phyloP scores from a whole-genome alignment of 495 filamentous ascomycete species.

The Neurospora tetrasperma region DNA sequence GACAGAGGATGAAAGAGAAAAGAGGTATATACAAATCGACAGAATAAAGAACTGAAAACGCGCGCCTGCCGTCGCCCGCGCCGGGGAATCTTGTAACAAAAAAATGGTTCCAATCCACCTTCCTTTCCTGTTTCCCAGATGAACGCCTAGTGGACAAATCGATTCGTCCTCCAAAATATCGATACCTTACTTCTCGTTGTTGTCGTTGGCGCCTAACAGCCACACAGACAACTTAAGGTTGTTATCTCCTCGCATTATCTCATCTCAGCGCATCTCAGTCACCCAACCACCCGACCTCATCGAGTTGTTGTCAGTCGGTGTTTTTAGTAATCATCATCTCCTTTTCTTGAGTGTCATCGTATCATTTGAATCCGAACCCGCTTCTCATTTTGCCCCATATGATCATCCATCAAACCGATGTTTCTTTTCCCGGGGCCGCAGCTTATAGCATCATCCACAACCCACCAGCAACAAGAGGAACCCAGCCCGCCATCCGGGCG shows the following conservation, averaged over 20 bases:
- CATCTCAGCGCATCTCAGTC: not conserved
- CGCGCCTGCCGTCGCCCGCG: not conserved
- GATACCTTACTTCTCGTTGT: not conserved
- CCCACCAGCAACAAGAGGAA: conserved; percentile 25
- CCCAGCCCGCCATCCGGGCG: conserved; percentile 22
- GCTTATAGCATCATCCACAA: conserved; percentile 24
- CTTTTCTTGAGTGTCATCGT: not conserved
- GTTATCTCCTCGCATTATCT: not conserved
- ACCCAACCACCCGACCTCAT: not conserved
- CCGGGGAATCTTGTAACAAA: not conserved
- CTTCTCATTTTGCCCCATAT: not conserved
- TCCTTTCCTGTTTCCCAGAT: not conserved
- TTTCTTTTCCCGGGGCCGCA: not conserved
- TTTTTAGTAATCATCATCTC: not conserved
- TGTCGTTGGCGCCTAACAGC: not conserved
- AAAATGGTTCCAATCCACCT: not conserved
- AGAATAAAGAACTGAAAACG: not conserved
- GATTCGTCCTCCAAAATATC: conserved; percentile 6
- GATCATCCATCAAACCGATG: not conserved
- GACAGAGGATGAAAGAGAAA: not conserved
- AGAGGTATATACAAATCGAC: not conserved
- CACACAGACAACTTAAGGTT: not conserved
- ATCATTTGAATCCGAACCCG: not conserved
- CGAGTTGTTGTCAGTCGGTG: not conserved
- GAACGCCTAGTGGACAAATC: conserved; percentile 10